Evolutionary conservation across 2,329 filamentous ascomycete species (phyloP).

Genomic region (Emergomyces pasteurianus): DNA sequence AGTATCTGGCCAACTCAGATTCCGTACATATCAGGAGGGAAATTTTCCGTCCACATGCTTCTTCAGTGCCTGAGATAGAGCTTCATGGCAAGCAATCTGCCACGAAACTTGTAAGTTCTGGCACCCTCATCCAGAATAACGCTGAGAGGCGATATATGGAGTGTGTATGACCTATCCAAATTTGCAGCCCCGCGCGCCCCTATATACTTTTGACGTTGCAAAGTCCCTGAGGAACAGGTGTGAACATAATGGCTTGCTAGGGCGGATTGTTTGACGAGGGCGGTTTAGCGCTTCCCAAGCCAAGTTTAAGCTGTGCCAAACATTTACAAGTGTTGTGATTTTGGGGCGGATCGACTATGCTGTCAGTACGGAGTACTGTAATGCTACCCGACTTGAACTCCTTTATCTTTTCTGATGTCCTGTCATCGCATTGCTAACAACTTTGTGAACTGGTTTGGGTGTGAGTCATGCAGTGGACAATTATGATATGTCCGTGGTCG

Average conservation of each 20-base stretch:
- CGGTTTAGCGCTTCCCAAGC: slow-evolving; percentile 11
- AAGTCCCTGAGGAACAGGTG: too few relatives aligned
- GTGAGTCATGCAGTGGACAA: slow-evolving; percentile 37
- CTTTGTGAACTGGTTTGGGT: slow-evolving; percentile 33
- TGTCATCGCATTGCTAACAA: too few relatives aligned
- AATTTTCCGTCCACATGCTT: background rate
- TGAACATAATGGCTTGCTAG: too few relatives aligned
- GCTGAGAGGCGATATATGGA: too few relatives aligned
- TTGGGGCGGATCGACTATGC: slow-evolving; percentile 32
- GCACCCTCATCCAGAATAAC: background rate
- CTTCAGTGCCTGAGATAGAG: background rate
- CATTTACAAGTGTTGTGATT: slow-evolving; percentile 23
- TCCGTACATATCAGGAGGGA: background rate
- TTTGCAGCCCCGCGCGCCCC: too few relatives aligned
- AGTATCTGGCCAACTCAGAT: background rate
- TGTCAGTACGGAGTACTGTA: slow-evolving; percentile 37
- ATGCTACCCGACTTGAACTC: slow-evolving; percentile 37
- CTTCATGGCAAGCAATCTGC: background rate
- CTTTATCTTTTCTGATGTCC: too few relatives aligned
- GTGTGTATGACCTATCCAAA: too few relatives aligned
- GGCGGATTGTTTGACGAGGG: slow-evolving; percentile 14
- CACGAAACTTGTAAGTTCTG: background rate
- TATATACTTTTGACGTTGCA: too few relatives aligned
- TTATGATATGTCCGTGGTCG: slow-evolving; percentile 19
- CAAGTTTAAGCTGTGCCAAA: slow-evolving; percentile 7